phyloP scores from a whole-genome alignment of 2,329 filamentous ascomycete species.

The Chrysosporium queenslandicum region DNA sequence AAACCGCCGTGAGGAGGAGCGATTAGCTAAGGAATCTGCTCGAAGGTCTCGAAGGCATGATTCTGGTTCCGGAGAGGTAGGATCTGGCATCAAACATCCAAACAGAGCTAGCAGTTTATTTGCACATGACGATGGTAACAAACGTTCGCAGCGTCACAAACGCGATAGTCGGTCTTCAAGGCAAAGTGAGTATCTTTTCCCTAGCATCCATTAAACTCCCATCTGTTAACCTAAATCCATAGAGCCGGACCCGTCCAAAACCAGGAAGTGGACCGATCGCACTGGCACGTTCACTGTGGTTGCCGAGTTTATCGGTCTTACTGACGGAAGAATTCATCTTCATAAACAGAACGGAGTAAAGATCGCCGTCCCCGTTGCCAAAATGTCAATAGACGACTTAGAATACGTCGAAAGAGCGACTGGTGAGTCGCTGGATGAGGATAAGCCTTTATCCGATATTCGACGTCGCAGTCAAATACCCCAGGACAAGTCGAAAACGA shows the following conservation, averaged over 20 bases:
- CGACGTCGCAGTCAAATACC: conserved; percentile 39
- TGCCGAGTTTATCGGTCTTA: conserved; percentile 86
- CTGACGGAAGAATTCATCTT: conserved; percentile 92
- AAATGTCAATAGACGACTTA: conserved; percentile 92
- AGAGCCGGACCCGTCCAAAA: conserved; percentile 76
- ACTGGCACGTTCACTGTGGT: conserved; percentile 95
- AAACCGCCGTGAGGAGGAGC: conserved; percentile 66
- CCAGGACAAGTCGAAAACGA: conserved; percentile 31
- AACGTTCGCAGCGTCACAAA: conserved; percentile 60
- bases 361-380: conserved; percentile 87
- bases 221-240: conserved; percentile 11
- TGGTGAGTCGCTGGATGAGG: conserved; percentile 79
- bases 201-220: neutral
- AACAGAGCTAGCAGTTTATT: conserved; percentile 69
- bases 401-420: conserved; percentile 86
- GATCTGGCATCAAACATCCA: conserved; percentile 64
- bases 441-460: conserved; percentile 84
- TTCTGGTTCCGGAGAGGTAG: conserved; percentile 57
- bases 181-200: conserved; percentile 52
- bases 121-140: conserved; percentile 56
- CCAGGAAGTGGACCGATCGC: conserved; percentile 89
- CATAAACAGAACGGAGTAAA: conserved; percentile 98
- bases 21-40: conserved; percentile 69
- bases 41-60: conserved; percentile 49
- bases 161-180: conserved; percentile 62